Evolutionary conservation across 2,329 filamentous ascomycete species (phyloP).

Genomic region (Cryphonectria naterciae): DNA sequence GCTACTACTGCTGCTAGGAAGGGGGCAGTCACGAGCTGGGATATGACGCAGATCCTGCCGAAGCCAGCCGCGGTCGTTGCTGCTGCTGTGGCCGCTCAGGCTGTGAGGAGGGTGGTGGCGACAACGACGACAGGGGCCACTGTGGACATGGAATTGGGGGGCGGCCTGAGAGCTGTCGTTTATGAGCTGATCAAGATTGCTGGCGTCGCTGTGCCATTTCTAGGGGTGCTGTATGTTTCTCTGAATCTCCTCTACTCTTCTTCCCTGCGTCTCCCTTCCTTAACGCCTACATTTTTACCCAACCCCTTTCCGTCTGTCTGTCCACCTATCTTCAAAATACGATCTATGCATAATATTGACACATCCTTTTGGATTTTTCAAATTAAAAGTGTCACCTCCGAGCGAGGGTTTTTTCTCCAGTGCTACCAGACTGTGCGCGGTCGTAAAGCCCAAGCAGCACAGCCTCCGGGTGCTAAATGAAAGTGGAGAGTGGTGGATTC

Average conservation of each 20-base stretch:
- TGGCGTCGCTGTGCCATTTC: constrained; percentile 54
- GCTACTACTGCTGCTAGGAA: background rate
- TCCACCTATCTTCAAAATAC: constrained; percentile 29
- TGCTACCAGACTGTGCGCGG: constrained; percentile 52
- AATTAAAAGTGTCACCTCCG: constrained; percentile 53
- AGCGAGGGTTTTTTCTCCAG: constrained; percentile 57
- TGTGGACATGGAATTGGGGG: constrained; percentile 36
- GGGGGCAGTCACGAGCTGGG: constrained; percentile 46
- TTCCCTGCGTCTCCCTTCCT: background rate
- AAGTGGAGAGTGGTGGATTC: constrained; percentile 1
- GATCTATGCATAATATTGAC: constrained; percentile 37
- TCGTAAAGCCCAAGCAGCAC: background rate
- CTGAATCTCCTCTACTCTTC: background rate
- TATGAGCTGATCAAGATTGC: constrained; percentile 52
- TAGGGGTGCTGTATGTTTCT: constrained; percentile 62
- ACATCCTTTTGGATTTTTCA: constrained; percentile 26
- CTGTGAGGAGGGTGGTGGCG: constrained; percentile 40
- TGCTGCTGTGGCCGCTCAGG: constrained; percentile 48
- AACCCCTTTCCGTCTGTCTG: constrained; percentile 12
- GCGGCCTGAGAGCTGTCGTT: constrained; percentile 33
- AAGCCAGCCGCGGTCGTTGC: constrained; percentile 47
- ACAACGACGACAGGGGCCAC: constrained; percentile 20
- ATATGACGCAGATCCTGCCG: constrained; percentile 48
- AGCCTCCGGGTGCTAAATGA: constrained; percentile 4
- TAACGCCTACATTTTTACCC: background rate